Evolutionary conservation across 2,329 filamentous ascomycete genomes (phyloP).

Genomic region (Clathrospora elynae): DNA sequence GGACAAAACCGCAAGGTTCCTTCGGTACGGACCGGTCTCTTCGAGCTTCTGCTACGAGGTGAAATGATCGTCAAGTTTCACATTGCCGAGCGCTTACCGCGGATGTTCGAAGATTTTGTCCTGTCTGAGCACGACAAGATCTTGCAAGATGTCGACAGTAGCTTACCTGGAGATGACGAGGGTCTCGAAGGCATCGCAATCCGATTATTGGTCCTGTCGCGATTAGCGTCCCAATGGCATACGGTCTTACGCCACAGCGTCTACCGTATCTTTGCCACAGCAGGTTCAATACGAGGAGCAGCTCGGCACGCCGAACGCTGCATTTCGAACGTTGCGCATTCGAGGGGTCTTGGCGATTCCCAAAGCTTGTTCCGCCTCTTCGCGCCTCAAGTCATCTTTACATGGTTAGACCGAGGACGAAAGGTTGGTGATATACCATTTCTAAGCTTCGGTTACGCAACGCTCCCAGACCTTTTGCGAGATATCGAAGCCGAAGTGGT

Average conservation of each 20-base stretch:
- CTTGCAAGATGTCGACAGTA: conserved; percentile 80
- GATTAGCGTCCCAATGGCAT: conserved; percentile 80
- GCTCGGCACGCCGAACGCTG: conserved; percentile 74
- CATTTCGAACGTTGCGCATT: conserved; percentile 67
- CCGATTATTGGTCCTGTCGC: conserved; percentile 75
- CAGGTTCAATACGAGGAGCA: conserved; percentile 70
- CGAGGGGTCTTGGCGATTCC: conserved; percentile 68
- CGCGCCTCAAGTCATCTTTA: conserved; percentile 85
- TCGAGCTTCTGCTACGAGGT: conserved; percentile 71
- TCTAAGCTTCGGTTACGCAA: conserved; percentile 78
- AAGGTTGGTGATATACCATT: conserved; percentile 69
- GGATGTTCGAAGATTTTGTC: conserved; percentile 80
- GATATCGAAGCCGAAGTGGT: conserved; percentile 78
- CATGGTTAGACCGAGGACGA: conserved; percentile 77
- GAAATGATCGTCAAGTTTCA: conserved; percentile 75
- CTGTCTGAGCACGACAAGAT: conserved; percentile 81
- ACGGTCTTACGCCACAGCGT: conserved; percentile 84
- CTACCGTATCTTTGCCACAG: conserved; percentile 92
- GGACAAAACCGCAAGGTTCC: conserved; percentile 63
- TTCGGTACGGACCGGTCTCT: conserved; percentile 71
- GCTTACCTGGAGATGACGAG: conserved; percentile 73
- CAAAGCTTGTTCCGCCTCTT: conserved; percentile 81
- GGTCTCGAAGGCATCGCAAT: conserved; percentile 84
- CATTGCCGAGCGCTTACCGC: conserved; percentile 70
- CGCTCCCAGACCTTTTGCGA: conserved; percentile 69